Evolutionary conservation across 2,329 filamentous ascomycete species (phyloP).

Genomic region (Pseudogymnoascus sp.): DNA sequence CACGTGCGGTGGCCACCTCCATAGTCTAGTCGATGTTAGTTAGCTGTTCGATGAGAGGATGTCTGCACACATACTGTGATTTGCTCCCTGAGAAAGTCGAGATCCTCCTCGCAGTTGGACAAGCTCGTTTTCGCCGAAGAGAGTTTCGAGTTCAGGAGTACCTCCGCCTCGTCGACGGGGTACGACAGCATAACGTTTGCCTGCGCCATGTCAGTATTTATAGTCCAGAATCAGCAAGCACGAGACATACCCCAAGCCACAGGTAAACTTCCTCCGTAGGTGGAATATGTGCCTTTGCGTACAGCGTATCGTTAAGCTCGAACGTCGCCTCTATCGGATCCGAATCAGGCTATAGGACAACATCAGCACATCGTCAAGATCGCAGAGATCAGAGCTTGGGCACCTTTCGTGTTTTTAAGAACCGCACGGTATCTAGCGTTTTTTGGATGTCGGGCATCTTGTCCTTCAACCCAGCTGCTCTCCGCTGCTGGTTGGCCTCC

Average conservation of each 20-base stretch:
- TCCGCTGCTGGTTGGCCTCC: conserved; percentile 85
- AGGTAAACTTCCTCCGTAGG: conserved; percentile 87
- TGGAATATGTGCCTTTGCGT: conserved; percentile 75
- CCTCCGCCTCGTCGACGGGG: conserved; percentile 77
- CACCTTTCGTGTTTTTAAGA: conserved; percentile 70
- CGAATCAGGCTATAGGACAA: conserved; percentile 27
- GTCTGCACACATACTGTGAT: conserved; percentile 64
- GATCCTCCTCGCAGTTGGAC: conserved; percentile 86
- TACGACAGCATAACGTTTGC: conserved; percentile 98
- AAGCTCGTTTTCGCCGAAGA: conserved; percentile 70
- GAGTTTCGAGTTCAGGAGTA: conserved; percentile 69
- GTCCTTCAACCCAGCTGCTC: conserved; percentile 73
- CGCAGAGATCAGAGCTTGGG: conserved; percentile 12
- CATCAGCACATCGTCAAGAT: conserved; percentile 11
- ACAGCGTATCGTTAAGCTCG: conserved; percentile 92
- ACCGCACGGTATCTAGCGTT: conserved; percentile 84
- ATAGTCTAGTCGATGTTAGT: conserved; percentile 58
- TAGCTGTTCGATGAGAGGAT: conserved; percentile 1
- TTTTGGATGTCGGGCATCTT: conserved; percentile 98
- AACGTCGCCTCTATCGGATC: conserved; percentile 86
- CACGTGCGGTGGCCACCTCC: conserved; percentile 89
- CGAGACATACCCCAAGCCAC: conserved; percentile 74
- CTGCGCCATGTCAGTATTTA: conserved; percentile 33
- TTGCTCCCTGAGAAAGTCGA: conserved; percentile 92
- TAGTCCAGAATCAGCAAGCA: neutral